Percentiles rank a stretch among this genome's conserved stretches.
phyloP scores from a whole-genome alignment of 1,139 yeast species.

The Pneumocystis jirovecii region DNA sequence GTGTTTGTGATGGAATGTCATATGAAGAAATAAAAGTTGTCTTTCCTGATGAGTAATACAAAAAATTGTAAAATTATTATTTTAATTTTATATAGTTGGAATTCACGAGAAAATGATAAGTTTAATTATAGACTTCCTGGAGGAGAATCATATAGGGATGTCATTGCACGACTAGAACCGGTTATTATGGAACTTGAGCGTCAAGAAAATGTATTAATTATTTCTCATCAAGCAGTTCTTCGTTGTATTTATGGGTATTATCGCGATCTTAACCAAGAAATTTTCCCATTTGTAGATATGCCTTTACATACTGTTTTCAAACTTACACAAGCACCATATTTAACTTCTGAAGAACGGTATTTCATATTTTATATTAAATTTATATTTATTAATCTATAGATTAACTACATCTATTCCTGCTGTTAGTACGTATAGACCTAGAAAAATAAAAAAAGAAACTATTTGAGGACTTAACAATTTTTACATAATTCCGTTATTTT shows the following conservation, averaged over 20 bases:
- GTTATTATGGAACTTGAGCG: slow-evolving; percentile 87
- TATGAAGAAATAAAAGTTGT: slow-evolving; percentile 60
- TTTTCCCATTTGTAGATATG: slow-evolving; percentile 97
- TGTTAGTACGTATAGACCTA: slow-evolving; percentile 72
- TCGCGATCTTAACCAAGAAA: slow-evolving; percentile 96
- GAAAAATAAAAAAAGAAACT: neutral
- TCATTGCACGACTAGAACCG: slow-evolving; percentile 75
- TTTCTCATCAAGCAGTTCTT: slow-evolving; percentile 94
- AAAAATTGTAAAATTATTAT: slow-evolving; percentile 39
- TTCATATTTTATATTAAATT: neutral
- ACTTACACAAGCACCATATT: slow-evolving; percentile 85
- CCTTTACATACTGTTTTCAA: slow-evolving; percentile 79
- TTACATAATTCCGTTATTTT: neutral
- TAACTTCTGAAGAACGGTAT: slow-evolving; percentile 54
- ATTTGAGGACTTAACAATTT: neutral
- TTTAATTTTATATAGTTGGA: slow-evolving; percentile 40
- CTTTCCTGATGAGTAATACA: slow-evolving; percentile 64
- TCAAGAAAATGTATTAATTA: slow-evolving; percentile 86
- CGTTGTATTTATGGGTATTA: slow-evolving; percentile 94
- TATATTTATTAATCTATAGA: neutral
- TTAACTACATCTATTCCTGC: slow-evolving; percentile 57
- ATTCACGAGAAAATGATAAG: slow-evolving; percentile 78
- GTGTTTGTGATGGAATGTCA: slow-evolving; percentile 83
- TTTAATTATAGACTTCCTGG: slow-evolving; percentile 61
- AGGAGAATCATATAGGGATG: slow-evolving; percentile 94